Percentiles rank a stretch among this genome's conserved stretches.
phyloP scores from a whole-genome alignment of 805 yeast species.

The Kluyveromyces dobzhanskii region DNA sequence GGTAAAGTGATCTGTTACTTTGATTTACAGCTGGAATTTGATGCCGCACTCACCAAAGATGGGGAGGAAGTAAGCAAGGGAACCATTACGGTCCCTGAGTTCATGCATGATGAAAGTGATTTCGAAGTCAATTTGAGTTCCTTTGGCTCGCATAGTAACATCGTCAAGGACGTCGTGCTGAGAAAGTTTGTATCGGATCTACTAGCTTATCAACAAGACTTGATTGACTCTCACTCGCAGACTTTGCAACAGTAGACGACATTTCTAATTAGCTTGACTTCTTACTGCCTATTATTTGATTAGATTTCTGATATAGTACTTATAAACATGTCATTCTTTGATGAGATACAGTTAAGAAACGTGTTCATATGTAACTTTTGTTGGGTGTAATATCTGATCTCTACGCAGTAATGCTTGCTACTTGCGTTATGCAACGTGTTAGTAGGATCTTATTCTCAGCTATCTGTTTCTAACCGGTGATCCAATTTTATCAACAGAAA shows the following conservation, averaged over 20 bases:
- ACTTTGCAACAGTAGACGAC: conserved; percentile 45
- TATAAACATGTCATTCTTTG: no score
- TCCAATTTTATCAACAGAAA: no score
- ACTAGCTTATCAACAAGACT: conserved; percentile 51
- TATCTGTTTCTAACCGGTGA: no score
- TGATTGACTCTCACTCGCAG: conserved; percentile 52
- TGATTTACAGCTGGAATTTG: conserved; percentile 50
- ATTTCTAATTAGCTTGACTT: no score
- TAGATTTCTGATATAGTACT: no score
- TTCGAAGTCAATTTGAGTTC: conserved; percentile 47
- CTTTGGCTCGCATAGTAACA: conserved; percentile 30
- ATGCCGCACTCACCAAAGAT: conserved; percentile 30
- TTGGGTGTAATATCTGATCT: no score
- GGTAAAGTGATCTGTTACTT: conserved; percentile 72
- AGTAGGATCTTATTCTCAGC: no score
- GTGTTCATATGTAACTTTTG: no score
- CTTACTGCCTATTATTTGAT: no score
- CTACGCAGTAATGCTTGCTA: no score
- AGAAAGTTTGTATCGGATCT: conserved; percentile 45
- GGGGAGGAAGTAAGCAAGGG: conserved; percentile 36
- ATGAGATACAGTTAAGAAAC: no score
- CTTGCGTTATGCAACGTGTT: no score
- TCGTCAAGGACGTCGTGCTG: conserved; percentile 39
- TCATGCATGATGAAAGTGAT: conserved; percentile 69
- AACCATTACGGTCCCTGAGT: conserved; percentile 49